Evolutionary conservation across 1,284 basidiomycete genomes (phyloP), one percentile per base, ranked within the genome.

Genomic region (Melanopsichium pennsylvanicum): DNA sequence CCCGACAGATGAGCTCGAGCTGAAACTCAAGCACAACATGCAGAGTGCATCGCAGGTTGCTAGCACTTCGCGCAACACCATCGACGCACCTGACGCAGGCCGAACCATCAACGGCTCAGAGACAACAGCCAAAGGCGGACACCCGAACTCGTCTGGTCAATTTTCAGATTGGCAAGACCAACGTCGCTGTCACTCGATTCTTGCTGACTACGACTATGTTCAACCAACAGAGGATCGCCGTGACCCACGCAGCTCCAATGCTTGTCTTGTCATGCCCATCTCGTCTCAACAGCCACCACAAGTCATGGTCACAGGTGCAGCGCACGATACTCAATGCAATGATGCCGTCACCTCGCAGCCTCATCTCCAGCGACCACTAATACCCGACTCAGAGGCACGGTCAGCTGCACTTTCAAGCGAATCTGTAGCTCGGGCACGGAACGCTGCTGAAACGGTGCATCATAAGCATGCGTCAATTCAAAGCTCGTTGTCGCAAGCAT

Each of bases 111-210:
- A 31, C 15, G 26, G 16, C 15, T 21, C 41, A 15, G 61, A 64
- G 2, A 31, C 26, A 16, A 13, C 43, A 0, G 4, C 27, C 19
- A 56, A 18, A 42, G 44, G n/a, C 23, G 40, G n/a, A 7, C 39
- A 54, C 15, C 41, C 18, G 44, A 43, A 36, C 27, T 13, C 44
- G 12, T 15, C 42, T 7, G 15, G 43, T 2, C 58, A 56, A 13
- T 52, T 67, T 25, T 40, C 49, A 18, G 64, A 68, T 18, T 59
- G 59, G 47, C 58, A 68, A 23, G 66, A 69, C 2, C 59, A 62
- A 26, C 55, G 66, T 12, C 49, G 66, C 22, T 69, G 66, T 47
- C 54, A 69, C 21, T 39, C 54, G 8, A 41, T 59, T 16, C 48
- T 52, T 12, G 55, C 46, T 13, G 66, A 69, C n/a, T 61, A 43